phyloP scores from a whole-genome alignment of 352 stramenopile species.

The Stramenopiles sp. region DNA sequence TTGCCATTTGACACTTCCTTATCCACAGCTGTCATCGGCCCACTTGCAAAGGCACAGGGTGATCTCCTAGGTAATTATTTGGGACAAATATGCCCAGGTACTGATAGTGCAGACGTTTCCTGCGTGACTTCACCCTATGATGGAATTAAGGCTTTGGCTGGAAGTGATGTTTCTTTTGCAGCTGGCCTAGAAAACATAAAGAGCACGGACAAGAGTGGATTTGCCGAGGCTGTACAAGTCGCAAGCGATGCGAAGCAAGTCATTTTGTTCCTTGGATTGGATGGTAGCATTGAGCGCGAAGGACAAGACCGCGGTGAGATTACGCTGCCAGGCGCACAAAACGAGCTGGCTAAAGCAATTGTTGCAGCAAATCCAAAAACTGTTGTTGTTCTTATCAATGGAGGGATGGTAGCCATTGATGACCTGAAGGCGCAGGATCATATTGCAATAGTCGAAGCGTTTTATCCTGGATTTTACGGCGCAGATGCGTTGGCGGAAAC shows the following conservation, averaged over 20 bases:
- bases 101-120: background rate
- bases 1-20: slow-evolving; percentile 36
- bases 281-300: slow-evolving; percentile 12
- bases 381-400: slow-evolving; percentile 18
- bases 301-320: slow-evolving; percentile 3
- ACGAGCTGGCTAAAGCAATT: background rate
- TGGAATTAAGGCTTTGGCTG: background rate
- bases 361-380: background rate
- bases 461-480: slow-evolving; percentile 9
- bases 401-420: slow-evolving; percentile 14
- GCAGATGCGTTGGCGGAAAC: slow-evolving; percentile 12
- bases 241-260: slow-evolving; percentile 12
- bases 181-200: background rate
- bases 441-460: slow-evolving; percentile 16
- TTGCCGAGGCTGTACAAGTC: background rate
- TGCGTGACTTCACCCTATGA: background rate
- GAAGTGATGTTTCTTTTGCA: background rate
- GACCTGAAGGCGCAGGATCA: background rate
- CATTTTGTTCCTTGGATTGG: slow-evolving; percentile 17
- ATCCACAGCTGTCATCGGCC: slow-evolving; percentile 48
- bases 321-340: slow-evolving; percentile 15
- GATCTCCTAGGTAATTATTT: slow-evolving; percentile 59
- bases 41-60: slow-evolving; percentile 38
- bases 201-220: background rate
- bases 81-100: slow-evolving; percentile 23